Evolutionary conservation across 768 basidiomycete species (phyloP).

Genomic region (Pisolithus sp.): DNA sequence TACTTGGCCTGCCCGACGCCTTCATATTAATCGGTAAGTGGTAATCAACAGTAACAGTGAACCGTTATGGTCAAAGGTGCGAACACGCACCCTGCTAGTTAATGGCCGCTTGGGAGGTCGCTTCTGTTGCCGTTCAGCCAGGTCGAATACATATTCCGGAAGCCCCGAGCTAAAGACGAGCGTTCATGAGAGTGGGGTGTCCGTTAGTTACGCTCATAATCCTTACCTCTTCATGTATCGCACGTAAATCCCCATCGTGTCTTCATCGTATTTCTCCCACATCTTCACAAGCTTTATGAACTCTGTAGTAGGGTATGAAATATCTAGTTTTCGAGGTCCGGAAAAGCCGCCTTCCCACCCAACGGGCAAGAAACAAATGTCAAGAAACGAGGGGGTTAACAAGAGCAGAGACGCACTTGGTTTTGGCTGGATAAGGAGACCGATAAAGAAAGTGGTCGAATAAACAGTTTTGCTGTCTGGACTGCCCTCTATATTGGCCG

Average conservation of each 20-base stretch:
- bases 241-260: conserved; percentile 90
- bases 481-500: conserved; percentile 71
- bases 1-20: conserved; percentile 55
- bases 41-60: conserved; percentile 9
- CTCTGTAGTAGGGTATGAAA: conserved; percentile 94
- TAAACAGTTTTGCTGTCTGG: conserved; percentile 75
- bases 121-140: conserved; percentile 71
- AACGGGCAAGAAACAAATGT: conserved; percentile 11
- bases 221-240: conserved; percentile 85
- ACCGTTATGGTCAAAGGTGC: conserved; percentile 8
- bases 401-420: conserved; percentile 53
- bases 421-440: conserved; percentile 86
- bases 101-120: conserved; percentile 71
- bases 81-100: conserved; percentile 43
- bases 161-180: conserved; percentile 49
- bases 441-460: conserved; percentile 98
- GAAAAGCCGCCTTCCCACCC: conserved; percentile 55
- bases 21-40: conserved; percentile 35
- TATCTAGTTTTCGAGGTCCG: conserved; percentile 83
- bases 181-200: conserved; percentile 16
- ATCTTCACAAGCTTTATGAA: conserved; percentile 90
- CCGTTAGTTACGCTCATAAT: conserved; percentile 9
- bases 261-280: conserved; percentile 94
- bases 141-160: conserved; percentile 79
- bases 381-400: conserved; percentile 5